phyloP scores from a whole-genome alignment of 2,329 filamentous ascomycete genomes.

The Cordyceps cateniannulata region DNA sequence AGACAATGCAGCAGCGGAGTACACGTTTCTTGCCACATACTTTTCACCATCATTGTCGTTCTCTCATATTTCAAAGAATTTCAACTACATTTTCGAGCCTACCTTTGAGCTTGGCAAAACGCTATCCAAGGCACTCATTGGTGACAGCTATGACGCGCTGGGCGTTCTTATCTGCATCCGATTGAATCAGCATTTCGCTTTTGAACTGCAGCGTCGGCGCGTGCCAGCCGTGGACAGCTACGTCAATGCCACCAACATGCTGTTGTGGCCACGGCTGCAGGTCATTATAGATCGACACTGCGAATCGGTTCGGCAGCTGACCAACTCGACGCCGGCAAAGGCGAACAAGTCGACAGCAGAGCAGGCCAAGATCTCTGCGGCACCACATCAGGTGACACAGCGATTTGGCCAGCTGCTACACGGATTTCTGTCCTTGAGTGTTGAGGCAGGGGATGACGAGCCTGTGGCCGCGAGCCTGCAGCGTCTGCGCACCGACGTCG shows the following conservation, averaged over 20 bases:
- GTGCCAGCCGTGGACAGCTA: constrained; percentile 86
- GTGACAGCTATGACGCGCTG: constrained; percentile 74
- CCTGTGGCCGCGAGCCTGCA: constrained; percentile 77
- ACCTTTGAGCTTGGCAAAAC: constrained; percentile 77
- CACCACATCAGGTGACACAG: constrained; percentile 87
- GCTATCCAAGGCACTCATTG: constrained; percentile 69
- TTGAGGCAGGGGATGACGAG: constrained; percentile 87
- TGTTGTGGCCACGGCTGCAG: constrained; percentile 93
- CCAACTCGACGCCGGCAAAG: constrained; percentile 43
- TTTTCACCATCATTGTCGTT: constrained; percentile 74
- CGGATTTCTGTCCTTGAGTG: constrained; percentile 73
- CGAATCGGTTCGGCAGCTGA: constrained; percentile 69
- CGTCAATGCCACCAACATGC: constrained; percentile 91
- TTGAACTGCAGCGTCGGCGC: constrained; percentile 86
- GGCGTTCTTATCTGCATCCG: constrained; percentile 88
- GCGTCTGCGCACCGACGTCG: constrained; percentile 72
- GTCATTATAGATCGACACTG: constrained; percentile 89
- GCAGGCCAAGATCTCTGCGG: constrained; percentile 60
- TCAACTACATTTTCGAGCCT: constrained; percentile 81
- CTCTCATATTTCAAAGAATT: constrained; percentile 72
- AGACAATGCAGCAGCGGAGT: constrained; percentile 92
- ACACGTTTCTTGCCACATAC: constrained; percentile 86
- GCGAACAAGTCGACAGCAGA: constrained; percentile 39
- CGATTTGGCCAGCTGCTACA: constrained; percentile 92
- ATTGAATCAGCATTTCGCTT: constrained; percentile 88